Evolutionary conservation across 495 filamentous ascomycete genomes (phyloP), one percentile per base, ranked within the genome.

Genomic region (Pseudotulostoma volvatum): DNA sequence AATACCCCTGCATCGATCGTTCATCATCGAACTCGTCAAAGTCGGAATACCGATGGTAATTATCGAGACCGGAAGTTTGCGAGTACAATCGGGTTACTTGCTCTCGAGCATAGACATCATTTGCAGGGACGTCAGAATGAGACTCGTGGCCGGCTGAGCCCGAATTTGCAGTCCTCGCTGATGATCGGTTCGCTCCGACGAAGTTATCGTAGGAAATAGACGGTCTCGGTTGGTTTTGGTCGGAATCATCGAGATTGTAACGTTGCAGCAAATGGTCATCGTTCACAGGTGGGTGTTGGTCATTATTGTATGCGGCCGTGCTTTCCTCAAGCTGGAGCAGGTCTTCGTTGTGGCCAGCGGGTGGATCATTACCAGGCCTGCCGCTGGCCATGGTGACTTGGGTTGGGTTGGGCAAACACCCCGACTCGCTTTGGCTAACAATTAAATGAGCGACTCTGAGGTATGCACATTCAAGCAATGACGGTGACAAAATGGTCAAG

Each of bases 191-290:
- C 53, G 59, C 73, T 35, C 90, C 92, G 41, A 97, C 76, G 51
- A 96, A 97, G 37, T 86, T 76, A 65, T 96, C 90, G 56, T 95
- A 94, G 21, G 88, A 93, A 34, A 86, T 70, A 15, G 87, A 95
- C 33, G 84, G 81, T 39, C 90, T 81, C 39, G 76, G 56, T 44
- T 73, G 69, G 23, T 66, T 63, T 39, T 60, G 56, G 38, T 81
- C 72, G 43, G 69, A 67, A 44, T 79, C 71, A 50, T 83, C 63
- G 50, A 73, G 71, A 46, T 76, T 67, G 58, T 79, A 84, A 19
- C 71, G 70, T 48, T 67, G 71, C 47, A 84, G 61, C 13, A 90
- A 67, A 39, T 81, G 72, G 35, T 90, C 78, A 56, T 93, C 84
- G 53, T 77, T 79, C 39, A 81, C 59, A 3, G 79, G 73, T 23